Evolutionary conservation across 306 rosid genomes (phyloP), one percentile per base, ranked within the genome.

Genomic region (Fagus sylvatica): DNA sequence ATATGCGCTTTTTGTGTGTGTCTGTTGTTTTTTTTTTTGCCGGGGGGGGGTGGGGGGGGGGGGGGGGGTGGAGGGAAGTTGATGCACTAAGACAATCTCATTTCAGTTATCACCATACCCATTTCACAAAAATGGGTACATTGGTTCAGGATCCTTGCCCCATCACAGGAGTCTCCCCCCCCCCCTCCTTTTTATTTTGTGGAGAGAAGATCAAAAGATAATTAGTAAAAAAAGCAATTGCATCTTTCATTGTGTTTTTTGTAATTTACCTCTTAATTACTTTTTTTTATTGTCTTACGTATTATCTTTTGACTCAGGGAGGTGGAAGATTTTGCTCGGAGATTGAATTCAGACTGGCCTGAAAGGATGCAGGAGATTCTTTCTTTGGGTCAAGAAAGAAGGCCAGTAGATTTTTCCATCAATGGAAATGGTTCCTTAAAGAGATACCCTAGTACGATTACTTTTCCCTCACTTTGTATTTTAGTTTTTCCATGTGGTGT

Each of bases 261-360:
- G 6, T 66, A 28, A 13, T 34, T 22, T 34, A 62, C 32, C 17
- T 46, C 33, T 61, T 34, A 61, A 7, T 66, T 17, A 65, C 40
- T 37, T 66, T 32, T 66, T 66, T 22, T 0, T 10, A 1, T 66
- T n/a, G 17, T 66, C 16, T 53, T 79, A 39, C 40, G 19, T 74
- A 60, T 22, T 37, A 41, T 83, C 41, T 84, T 82, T 80, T 73
- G 82, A 74, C 55, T 69, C 89, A 95, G 98, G 90, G 98, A 95
- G 81, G 98, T 95, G 51, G 97, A 89, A 86, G 97, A 92, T 86
- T 95, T 95, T 73, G 92, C 97, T 12, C 93, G 98, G 22, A 92
- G 94, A 61, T 87, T 95, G 80, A 95, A 92, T 82, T 92, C 98
- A 53, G 91, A 87, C 78, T 95, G 98, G 98, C 97, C 97, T 39